phyloP scores from a whole-genome alignment of 2,329 filamentous ascomycete species.

The Sporothrix curviconia region DNA sequence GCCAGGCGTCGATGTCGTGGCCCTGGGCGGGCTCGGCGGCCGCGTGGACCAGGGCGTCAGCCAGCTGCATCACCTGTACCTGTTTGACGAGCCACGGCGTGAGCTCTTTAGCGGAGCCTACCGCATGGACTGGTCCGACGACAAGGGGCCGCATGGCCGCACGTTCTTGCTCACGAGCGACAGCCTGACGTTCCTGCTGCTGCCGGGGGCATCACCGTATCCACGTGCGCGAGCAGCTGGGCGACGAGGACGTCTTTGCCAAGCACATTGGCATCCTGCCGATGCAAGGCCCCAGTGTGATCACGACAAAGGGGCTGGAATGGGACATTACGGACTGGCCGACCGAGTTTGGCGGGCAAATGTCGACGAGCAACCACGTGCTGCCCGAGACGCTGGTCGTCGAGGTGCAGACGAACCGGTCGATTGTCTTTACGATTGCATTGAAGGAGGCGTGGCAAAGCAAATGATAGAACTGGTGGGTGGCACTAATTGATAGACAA shows the following conservation, averaged over 20 bases:
- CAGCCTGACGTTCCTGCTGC: conserved; percentile 77
- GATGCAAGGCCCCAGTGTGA: conserved; percentile 67
- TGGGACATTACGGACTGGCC: conserved; percentile 86
- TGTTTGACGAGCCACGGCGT: conserved; percentile 40
- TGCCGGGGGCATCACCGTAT: conserved; percentile 61
- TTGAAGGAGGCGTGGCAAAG: conserved; percentile 38
- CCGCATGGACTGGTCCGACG: conserved; percentile 26
- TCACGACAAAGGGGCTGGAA: conserved; percentile 73
- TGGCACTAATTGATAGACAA: background rate
- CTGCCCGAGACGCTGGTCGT: conserved; percentile 51
- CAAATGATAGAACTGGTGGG: background rate
- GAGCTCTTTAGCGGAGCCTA: background rate
- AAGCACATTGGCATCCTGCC: conserved; percentile 84
- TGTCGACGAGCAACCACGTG: conserved; percentile 80
- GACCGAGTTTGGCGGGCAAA: conserved; percentile 64
- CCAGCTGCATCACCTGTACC: conserved; percentile 76
- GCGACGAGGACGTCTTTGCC: conserved; percentile 50
- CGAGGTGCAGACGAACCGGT: conserved; percentile 54
- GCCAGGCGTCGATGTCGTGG: conserved; percentile 56
- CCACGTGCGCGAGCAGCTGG: conserved; percentile 47
- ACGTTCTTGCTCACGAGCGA: conserved; percentile 77
- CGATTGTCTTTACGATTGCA: conserved; percentile 71
- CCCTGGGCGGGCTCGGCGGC: conserved; percentile 78
- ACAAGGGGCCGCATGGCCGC: conserved; percentile 31
- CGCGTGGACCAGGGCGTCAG: conserved; percentile 89